Percentiles rank a stretch among this genome's conserved stretches.
These are phyloP conservation scores for Penicillium sp. DNA, from an alignment of 2,329 filamentous ascomycete species.

Conservation along the genomic window DNA sequence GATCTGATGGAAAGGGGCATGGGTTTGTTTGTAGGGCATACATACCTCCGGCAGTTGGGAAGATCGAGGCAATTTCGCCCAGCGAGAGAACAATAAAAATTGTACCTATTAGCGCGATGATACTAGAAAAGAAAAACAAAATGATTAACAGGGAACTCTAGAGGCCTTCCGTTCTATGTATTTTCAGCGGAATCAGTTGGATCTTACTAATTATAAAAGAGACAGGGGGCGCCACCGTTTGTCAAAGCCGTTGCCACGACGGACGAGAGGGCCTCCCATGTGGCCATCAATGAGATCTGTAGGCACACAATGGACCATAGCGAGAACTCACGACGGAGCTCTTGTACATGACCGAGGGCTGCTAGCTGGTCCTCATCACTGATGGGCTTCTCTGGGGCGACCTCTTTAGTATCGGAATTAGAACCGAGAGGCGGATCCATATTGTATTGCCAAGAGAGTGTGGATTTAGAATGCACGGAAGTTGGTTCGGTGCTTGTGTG, in stretches of 20 bases:
- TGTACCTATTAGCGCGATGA: slow-evolving; percentile 48
- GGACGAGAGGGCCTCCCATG: slow-evolving; percentile 55
- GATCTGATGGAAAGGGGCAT: neutral
- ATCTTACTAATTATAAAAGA: slow-evolving; percentile 29
- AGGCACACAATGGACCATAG: slow-evolving; percentile 50
- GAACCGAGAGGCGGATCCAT: slow-evolving; percentile 10
- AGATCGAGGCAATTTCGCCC: slow-evolving; percentile 45
- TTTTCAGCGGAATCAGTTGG: too few relatives aligned
- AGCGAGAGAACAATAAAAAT: slow-evolving; percentile 46
- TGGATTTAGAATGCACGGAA: too few relatives aligned
- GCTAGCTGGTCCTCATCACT: slow-evolving; percentile 28
- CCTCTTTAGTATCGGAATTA: slow-evolving; percentile 10
- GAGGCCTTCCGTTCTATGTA: too few relatives aligned
- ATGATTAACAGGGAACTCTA: too few relatives aligned
- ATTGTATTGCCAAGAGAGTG: neutral
- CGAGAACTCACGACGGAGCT: slow-evolving; percentile 44
- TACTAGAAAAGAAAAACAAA: slow-evolving; percentile 29
- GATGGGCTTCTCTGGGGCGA: slow-evolving; percentile 17
- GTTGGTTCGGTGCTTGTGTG: neutral
- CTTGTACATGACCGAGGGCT: slow-evolving; percentile 28
- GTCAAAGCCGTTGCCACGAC: slow-evolving; percentile 50
- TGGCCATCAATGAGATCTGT: slow-evolving; percentile 56
- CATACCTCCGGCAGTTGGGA: slow-evolving; percentile 29
- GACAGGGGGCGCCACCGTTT: slow-evolving; percentile 47
- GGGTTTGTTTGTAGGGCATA: too few relatives aligned